phyloP scores from a whole-genome alignment of 352 stramenopile genomes.

The Phytopythium kandeliae region DNA sequence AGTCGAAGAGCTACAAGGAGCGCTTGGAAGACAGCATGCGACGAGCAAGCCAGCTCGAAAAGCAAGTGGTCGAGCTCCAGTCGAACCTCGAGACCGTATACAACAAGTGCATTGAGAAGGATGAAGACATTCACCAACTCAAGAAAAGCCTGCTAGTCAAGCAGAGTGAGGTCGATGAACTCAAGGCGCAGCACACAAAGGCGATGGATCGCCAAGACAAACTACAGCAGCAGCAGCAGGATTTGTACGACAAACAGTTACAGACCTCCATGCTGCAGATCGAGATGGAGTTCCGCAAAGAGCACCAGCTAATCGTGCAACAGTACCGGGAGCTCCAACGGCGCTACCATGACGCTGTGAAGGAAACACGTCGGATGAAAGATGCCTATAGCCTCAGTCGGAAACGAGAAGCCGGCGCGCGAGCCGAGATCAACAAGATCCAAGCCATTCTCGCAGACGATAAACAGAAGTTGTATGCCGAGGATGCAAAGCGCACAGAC shows the following conservation, averaged over 20 bases:
- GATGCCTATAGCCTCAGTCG: slow-evolving; percentile 44
- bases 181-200: slow-evolving; percentile 42
- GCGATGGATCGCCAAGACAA: slow-evolving; percentile 44
- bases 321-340: slow-evolving; percentile 42
- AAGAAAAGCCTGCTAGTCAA: slow-evolving; percentile 36
- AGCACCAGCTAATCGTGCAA: slow-evolving; percentile 34
- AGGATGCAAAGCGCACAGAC: slow-evolving; percentile 35
- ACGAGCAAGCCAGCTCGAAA: slow-evolving; percentile 30
- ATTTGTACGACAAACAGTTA: slow-evolving; percentile 48
- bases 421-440: slow-evolving; percentile 35
- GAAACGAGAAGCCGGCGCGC: slow-evolving; percentile 32
- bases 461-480: slow-evolving; percentile 37
- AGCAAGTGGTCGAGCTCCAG: slow-evolving; percentile 42
- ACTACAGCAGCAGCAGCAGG: slow-evolving; percentile 50
- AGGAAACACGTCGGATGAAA: slow-evolving; percentile 31
- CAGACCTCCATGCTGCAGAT: slow-evolving; percentile 49
- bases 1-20: slow-evolving; percentile 32
- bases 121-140: slow-evolving; percentile 47
- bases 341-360: slow-evolving; percentile 33
- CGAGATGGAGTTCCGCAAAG: slow-evolving; percentile 69
- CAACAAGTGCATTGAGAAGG: slow-evolving; percentile 52
- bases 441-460: slow-evolving; percentile 44
- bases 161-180: slow-evolving; percentile 41
- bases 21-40: slow-evolving; percentile 23
- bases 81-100: slow-evolving; percentile 31